phyloP scores from a whole-genome alignment of 352 stramenopile species.

The Globisporangium alternatum region DNA sequence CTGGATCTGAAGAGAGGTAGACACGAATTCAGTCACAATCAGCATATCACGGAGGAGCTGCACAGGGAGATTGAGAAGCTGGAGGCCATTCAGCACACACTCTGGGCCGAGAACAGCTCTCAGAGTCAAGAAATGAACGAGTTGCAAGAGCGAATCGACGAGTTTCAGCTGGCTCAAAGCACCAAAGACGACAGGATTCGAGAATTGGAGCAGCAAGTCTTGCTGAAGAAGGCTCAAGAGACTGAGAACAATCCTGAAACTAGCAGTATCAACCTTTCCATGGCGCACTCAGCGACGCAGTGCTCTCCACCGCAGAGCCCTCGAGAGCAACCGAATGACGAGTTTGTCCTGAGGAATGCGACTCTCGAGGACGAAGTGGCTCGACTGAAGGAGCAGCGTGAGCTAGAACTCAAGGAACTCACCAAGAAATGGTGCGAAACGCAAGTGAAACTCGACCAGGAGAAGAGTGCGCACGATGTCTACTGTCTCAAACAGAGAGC shows the following conservation, averaged over 20 bases:
- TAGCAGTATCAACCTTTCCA: too few species aligned
- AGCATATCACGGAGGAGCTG: slow-evolving; percentile 20
- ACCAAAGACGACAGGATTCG: slow-evolving; percentile 11
- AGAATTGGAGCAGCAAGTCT: slow-evolving; percentile 19
- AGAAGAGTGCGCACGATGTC: neutral
- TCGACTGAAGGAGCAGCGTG: neutral
- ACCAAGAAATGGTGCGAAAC: neutral
- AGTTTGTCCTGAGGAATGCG: neutral
- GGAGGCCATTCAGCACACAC: slow-evolving; percentile 24
- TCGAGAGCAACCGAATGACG: neutral
- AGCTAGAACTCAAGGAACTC: neutral
- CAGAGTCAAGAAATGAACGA: slow-evolving; percentile 23
- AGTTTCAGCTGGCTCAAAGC: slow-evolving; percentile 21
- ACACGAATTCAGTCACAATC: slow-evolving; percentile 17
- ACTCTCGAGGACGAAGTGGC: neutral
- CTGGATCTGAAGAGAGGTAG: slow-evolving; percentile 17
- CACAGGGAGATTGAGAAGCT: slow-evolving; percentile 28
- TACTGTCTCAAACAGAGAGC: neutral
- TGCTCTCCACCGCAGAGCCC: neutral
- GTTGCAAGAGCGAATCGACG: slow-evolving; percentile 18
- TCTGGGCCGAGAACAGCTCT: slow-evolving; percentile 28
- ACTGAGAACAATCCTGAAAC: neutral
- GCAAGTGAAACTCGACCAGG: neutral
- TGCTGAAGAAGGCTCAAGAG: slow-evolving; percentile 1
- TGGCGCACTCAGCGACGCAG: neutral